Evolutionary conservation across 73 alveolate species (phyloP).

Genomic region (Uronychia binucleata): DNA sequence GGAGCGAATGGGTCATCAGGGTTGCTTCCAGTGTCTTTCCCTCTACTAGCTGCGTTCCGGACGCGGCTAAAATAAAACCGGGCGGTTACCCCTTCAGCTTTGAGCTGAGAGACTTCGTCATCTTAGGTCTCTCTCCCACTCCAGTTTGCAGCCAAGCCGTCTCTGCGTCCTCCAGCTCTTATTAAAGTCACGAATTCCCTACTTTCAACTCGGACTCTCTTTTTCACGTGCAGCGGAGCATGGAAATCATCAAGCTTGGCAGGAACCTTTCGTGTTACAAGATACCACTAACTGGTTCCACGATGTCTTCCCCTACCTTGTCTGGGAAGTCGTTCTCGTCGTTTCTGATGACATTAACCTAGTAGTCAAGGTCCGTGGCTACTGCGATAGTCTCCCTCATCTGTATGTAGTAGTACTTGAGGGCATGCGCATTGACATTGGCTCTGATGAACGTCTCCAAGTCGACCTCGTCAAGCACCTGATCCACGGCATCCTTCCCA

Average conservation of each 20-base stretch:
- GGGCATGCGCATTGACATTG: not conserved
- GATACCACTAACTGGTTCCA: not conserved
- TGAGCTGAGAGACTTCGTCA: too few species aligned
- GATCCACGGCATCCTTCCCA: not conserved
- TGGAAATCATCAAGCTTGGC: not conserved
- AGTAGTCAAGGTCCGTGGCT: not conserved
- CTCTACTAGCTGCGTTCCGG: too few species aligned
- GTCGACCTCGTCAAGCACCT: not conserved
- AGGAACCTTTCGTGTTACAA: not conserved
- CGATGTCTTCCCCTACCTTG: not conserved
- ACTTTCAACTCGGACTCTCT: not conserved
- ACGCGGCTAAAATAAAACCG: too few species aligned
- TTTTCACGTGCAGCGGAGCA: not conserved
- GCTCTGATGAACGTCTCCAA: not conserved
- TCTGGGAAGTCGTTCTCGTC: not conserved
- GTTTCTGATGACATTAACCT: not conserved
- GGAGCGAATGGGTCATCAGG: too few species aligned
- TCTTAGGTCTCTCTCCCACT: too few species aligned
- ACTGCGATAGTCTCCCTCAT: not conserved
- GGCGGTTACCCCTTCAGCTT: too few species aligned
- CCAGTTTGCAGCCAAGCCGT: not conserved
- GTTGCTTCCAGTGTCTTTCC: too few species aligned
- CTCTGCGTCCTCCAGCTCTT: not conserved
- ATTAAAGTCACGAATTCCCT: not conserved
- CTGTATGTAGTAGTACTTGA: not conserved